These are phyloP conservation scores for Barnettozyma populi DNA, from an alignment of 805 yeast species.

Conservation along the genomic window DNA sequence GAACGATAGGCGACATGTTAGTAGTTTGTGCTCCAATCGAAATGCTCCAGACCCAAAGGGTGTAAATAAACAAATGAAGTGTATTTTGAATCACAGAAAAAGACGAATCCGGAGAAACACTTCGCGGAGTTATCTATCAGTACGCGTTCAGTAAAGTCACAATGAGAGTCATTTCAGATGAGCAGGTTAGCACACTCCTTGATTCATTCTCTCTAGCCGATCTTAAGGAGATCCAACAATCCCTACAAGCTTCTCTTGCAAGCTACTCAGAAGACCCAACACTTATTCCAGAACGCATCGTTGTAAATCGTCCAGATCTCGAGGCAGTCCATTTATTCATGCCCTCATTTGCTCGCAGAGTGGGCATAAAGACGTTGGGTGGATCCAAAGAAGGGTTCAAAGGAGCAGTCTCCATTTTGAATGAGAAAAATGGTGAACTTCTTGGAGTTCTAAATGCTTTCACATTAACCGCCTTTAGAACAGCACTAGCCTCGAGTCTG, in stretches of 20 bases:
- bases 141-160: neutral
- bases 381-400: slow-evolving; percentile 56
- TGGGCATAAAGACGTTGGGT: slow-evolving; percentile 56
- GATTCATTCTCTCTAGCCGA: slow-evolving; percentile 22
- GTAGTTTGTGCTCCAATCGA: too few species aligned
- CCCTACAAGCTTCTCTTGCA: slow-evolving; percentile 33
- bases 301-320: slow-evolving; percentile 32
- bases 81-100: neutral
- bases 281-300: slow-evolving; percentile 51
- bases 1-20: slow-evolving; percentile 13
- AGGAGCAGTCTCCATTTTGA: slow-evolving; percentile 49
- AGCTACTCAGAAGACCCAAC: slow-evolving; percentile 39
- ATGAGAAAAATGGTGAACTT: slow-evolving; percentile 45
- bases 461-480: slow-evolving; percentile 59
- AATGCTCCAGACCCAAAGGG: too few species aligned
- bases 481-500: slow-evolving; percentile 52
- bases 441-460: slow-evolving; percentile 52
- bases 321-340: slow-evolving; percentile 50
- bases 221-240: slow-evolving; percentile 31
- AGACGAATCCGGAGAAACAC: neutral
- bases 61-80: too few species aligned
- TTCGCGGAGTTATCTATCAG: too few species aligned
- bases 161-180: slow-evolving; percentile 33
- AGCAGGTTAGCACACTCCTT: slow-evolving; percentile 27
- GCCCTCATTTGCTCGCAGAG: slow-evolving; percentile 55